These are phyloP conservation scores for Lentinula edodes DNA, from an alignment of 768 basidiomycete species.

Conservation along the genomic window DNA sequence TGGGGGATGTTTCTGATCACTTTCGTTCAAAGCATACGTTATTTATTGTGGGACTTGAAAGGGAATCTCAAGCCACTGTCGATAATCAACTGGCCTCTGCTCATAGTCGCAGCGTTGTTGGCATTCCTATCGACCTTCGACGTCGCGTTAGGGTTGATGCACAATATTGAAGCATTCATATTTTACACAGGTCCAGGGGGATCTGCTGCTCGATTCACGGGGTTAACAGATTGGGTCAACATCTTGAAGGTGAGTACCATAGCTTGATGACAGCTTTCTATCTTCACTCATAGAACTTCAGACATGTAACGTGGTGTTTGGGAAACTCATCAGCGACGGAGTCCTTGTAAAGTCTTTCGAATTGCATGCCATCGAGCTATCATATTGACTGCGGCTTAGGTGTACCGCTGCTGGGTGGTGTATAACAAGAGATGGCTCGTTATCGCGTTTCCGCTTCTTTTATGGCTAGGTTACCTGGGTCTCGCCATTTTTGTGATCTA, in stretches of 20 bases:
- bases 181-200: conserved; percentile 11
- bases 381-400: not conserved
- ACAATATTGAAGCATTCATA: conserved; percentile 11
- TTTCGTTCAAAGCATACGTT: not conserved
- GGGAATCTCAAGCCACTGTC: not conserved
- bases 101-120: conserved; percentile 9
- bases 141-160: conserved; percentile 6
- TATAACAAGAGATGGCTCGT: conserved; percentile 1
- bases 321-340: conserved; percentile 8
- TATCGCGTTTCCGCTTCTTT: conserved; percentile 1
- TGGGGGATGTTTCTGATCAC: conserved; percentile 7
- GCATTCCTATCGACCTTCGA: conserved; percentile 10
- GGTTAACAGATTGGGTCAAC: conserved; percentile 11
- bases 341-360: not conserved
- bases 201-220: conserved; percentile 1
- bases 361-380: not conserved
- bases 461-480: conserved; percentile 2
- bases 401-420: conserved; percentile 14
- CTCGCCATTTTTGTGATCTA: not conserved
- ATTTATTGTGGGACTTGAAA: not conserved
- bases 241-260: conserved; percentile 7
- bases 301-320: conserved; percentile 7
- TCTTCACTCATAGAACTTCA: not conserved
- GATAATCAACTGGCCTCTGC: conserved; percentile 11
- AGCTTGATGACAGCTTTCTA: not conserved